Evolutionary conservation across 306 rosid genomes (phyloP).

Genomic region (Castanea crenata): DNA sequence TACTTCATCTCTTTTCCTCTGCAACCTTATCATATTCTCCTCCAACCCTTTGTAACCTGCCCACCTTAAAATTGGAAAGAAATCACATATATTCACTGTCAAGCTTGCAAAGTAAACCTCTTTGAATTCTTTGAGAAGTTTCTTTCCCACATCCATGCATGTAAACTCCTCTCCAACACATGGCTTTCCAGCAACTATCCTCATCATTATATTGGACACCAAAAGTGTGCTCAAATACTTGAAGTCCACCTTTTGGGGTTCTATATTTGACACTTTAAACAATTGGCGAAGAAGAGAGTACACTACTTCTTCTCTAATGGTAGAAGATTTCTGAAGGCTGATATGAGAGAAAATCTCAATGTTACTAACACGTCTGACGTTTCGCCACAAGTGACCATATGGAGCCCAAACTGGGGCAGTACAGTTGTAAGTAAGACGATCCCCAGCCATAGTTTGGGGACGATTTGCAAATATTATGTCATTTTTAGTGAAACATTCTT

Average conservation of each 20-base stretch:
- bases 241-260: not conserved
- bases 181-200: slow-evolving; percentile 27
- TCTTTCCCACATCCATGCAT: slow-evolving; percentile 3
- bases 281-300: slow-evolving; percentile 7
- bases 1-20: slow-evolving; percentile 10
- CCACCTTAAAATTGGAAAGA: slow-evolving; percentile 27
- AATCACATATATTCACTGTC: slow-evolving; percentile 21
- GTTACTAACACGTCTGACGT: slow-evolving; percentile 17
- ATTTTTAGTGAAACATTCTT: slow-evolving; percentile 34
- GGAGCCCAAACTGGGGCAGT: slow-evolving; percentile 1
- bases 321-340: slow-evolving; percentile 10
- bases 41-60: slow-evolving; percentile 22
- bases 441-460: slow-evolving; percentile 23
- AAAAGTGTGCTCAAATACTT: not conserved
- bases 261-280: not conserved
- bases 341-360: slow-evolving; percentile 24
- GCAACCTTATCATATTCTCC: slow-evolving; percentile 22
- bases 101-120: not conserved
- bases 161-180: slow-evolving; percentile 23
- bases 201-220: slow-evolving; percentile 31
- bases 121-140: slow-evolving; percentile 16
- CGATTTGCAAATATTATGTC: slow-evolving; percentile 46
- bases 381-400: slow-evolving; percentile 34
- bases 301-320: slow-evolving; percentile 21
- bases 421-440: slow-evolving; percentile 27